Percentiles rank a stretch among this genome's conserved stretches.
These are phyloP conservation scores for Paramecium tetraurelia DNA, from an alignment of 73 alveolate genomes.

Conservation along the genomic window DNA sequence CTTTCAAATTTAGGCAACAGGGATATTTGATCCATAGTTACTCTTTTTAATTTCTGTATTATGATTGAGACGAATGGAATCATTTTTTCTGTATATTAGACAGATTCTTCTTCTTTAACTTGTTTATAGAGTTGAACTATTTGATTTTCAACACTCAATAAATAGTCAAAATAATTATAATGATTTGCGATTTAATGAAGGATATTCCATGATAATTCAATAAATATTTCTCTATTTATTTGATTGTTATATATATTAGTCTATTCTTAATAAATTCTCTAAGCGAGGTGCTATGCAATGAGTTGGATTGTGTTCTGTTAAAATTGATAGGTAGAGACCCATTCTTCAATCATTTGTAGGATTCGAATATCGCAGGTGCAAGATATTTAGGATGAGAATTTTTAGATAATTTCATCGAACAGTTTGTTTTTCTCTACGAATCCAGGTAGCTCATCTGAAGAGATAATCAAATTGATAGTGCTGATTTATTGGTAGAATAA, in stretches of 20 bases:
- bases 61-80: background rate
- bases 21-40: background rate
- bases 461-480: background rate
- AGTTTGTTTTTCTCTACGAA: background rate
- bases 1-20: background rate
- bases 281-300: background rate
- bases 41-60: background rate
- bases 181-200: background rate
- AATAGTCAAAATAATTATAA: background rate
- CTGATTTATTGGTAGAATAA: background rate
- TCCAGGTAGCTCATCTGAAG: background rate
- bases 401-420: background rate
- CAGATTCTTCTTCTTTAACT: background rate
- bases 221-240: slow-evolving; percentile 5
- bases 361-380: background rate
- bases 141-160: background rate
- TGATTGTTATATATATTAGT: background rate
- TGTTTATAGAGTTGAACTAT: background rate
- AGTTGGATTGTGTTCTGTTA: background rate
- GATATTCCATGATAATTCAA: background rate
- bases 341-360: background rate
- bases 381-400: background rate
- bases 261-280: background rate
- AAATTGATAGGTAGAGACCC: background rate
- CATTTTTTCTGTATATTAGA: background rate